Evolutionary conservation across 2,329 filamentous ascomycete species (phyloP).

Genomic region (Alternaria longipes): DNA sequence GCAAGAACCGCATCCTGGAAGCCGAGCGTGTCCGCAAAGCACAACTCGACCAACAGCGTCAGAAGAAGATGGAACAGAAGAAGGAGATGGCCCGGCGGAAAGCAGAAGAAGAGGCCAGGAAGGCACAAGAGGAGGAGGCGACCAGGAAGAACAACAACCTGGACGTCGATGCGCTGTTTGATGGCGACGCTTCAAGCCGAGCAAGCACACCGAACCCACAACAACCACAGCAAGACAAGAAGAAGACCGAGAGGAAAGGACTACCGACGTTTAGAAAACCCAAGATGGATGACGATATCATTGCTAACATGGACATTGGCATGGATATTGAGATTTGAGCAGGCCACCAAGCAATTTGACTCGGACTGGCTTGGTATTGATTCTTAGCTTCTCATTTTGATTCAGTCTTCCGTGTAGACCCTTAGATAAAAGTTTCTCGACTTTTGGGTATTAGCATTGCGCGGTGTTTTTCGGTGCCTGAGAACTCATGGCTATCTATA

Average conservation of each 20-base stretch:
- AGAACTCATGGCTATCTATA: neutral
- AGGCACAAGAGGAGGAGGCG: constrained; percentile 49
- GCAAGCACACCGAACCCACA: constrained; percentile 57
- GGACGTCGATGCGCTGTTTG: constrained; percentile 58
- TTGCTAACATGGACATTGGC: constrained; percentile 86
- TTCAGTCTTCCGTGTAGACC: neutral
- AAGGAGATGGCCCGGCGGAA: constrained; percentile 54
- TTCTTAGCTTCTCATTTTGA: neutral
- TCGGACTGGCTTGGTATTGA: neutral
- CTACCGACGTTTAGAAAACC: constrained; percentile 77
- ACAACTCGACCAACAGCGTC: constrained; percentile 75
- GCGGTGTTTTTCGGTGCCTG: neutral
- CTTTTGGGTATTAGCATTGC: constrained; percentile 4
- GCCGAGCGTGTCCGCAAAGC: constrained; percentile 91
- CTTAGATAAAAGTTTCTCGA: neutral
- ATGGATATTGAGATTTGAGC: constrained; percentile 86
- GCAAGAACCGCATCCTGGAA: constrained; percentile 83
- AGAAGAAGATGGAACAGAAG: constrained; percentile 48
- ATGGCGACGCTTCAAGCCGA: constrained; percentile 54
- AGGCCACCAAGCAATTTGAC: neutral
- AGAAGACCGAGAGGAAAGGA: constrained; percentile 63
- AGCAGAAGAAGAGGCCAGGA: constrained; percentile 63
- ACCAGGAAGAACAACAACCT: constrained; percentile 43
- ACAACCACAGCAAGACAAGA: constrained; percentile 61
- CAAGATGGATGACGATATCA: constrained; percentile 90